Evolutionary conservation across 495 filamentous ascomycete genomes (phyloP), one percentile per base, ranked within the genome.

Genomic region (Penicillium cosmopolitanum): DNA sequence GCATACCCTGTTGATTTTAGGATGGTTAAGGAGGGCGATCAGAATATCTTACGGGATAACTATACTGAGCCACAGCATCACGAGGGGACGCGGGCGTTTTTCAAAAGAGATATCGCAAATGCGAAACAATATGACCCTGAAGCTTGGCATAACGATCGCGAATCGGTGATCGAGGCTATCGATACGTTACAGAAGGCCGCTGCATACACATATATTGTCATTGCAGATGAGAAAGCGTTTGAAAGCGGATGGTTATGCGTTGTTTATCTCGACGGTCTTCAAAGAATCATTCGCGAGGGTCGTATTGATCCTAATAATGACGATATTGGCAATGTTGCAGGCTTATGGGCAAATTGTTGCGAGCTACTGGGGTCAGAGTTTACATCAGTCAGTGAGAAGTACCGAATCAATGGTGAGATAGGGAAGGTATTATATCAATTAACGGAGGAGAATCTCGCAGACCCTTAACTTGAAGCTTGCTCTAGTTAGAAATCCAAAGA

Each of bases 201-300:
- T 33, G 42, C 57, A 35, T 53, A 13, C 16, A 60, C 43, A 19
- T 60, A 43, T 16, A 28, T 61, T 1, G 11, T 56, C 25, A 19
- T 61, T 51, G 58, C 58, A 12, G 58, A 61, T 43, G 2, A 61
- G 28, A 46, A 61, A 38, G 58, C 58, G 28, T 61, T 61, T 16
- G 9, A 38, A 19, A 44, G 33, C 11, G 23, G 47, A 11, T n/a
- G 31, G 12, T 18, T 54, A 5, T 35, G 13, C 7, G 16, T 61
- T 15, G 7, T 61, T 36, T 61, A 61, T 56, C 35, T 56, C 11
- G 53, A 61, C 16, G 52, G 53, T 6, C 35, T 56, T 36, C 46
- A 46, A 51, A 42, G 48, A 5, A 31, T 56, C 25, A 28, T 51
- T 56, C 58, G 58, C 15, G 52, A 56, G 36, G 58, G 46, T 15